Evolutionary conservation across 345 rosid genomes (phyloP).

Genomic region (Kandelia obovata): DNA sequence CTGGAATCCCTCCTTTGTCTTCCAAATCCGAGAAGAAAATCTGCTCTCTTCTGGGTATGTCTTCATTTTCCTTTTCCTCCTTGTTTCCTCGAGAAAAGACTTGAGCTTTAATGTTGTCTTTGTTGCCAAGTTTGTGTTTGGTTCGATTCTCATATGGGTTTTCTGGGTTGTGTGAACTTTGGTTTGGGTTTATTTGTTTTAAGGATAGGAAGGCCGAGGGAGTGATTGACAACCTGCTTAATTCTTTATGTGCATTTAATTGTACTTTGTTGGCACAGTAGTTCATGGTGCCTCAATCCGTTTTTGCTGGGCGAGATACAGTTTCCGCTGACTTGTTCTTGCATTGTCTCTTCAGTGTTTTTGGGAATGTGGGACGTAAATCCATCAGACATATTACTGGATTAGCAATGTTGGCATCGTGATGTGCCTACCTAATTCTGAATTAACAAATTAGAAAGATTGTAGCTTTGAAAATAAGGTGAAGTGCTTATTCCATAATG

Average conservation of each 20-base stretch:
- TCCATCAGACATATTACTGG: not conserved
- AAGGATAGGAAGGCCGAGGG: too few species aligned
- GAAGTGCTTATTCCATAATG: not conserved
- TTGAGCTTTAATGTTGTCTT: constrained; percentile 20
- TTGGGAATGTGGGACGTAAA: not conserved
- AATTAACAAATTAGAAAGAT: not conserved
- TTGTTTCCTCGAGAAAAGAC: constrained; percentile 1
- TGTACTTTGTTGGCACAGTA: not conserved
- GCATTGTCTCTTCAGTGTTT: not conserved
- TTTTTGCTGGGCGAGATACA: not conserved
- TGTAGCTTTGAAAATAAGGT: not conserved
- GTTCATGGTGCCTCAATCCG: not conserved
- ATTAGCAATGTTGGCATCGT: too few species aligned
- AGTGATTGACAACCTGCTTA: not conserved
- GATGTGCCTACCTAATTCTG: not conserved
- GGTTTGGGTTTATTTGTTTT: not conserved
- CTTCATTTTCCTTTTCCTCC: constrained; percentile 1
- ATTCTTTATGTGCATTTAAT: not conserved
- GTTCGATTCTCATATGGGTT: constrained; percentile 15
- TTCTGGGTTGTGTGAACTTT: constrained; percentile 13
- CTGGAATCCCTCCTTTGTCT: constrained; percentile 45
- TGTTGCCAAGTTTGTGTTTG: constrained; percentile 1
- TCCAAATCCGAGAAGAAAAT: constrained; percentile 43
- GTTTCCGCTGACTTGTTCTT: not conserved
- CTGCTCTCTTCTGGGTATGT: constrained; percentile 69